Evolutionary conservation across 306 rosid species (phyloP), one percentile per base, ranked within the genome.

Genomic region (Betula pendula): DNA sequence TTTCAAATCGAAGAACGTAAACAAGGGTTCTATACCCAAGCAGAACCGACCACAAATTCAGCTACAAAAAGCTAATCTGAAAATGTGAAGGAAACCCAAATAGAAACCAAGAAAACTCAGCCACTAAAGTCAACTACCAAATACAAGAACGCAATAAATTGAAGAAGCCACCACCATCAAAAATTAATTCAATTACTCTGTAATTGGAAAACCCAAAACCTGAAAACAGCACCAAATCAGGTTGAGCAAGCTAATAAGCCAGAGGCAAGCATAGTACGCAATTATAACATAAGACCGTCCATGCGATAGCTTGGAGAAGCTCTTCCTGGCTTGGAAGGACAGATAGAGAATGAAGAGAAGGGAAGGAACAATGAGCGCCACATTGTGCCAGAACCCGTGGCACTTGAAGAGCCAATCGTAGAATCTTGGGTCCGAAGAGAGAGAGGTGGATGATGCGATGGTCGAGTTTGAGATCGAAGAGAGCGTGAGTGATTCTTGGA

Each of bases 181-280:
- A 25, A 58, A 58, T 58, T 25, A 13, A 24, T 58, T 58, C 35
- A 24, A 11, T 24, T 11, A 25, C 24, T 1, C 59, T 52, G 27
- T 19, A 70, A 69, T 25, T 52, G 42, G 6, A 67, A 27, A 45
- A 68, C 22, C 1, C 12, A 45, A 20, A 78, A 95, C 98, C 98
- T 95, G 98, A n/a, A 88, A 81, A 48, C 72, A 59, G 86, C 95
- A 92, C 98, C 98, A 95, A 69, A 84, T 68, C 62, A 87, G 77
- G 78, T 88, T 88, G 85, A 88, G 89, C 80, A 88, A 73, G 76
- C 88, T 81, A 71, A 83, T 89, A 14, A 85, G 80, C 91, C 91
- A 88, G 1, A 85, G 91, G 33, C 81, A 76, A 22, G 80, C 88
- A 25, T 85, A 88, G 73, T 88, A 88, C 1, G 86, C 74, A 53